phyloP scores from a whole-genome alignment of 805 yeast genomes.

The Brettanomyces custersianus region DNA sequence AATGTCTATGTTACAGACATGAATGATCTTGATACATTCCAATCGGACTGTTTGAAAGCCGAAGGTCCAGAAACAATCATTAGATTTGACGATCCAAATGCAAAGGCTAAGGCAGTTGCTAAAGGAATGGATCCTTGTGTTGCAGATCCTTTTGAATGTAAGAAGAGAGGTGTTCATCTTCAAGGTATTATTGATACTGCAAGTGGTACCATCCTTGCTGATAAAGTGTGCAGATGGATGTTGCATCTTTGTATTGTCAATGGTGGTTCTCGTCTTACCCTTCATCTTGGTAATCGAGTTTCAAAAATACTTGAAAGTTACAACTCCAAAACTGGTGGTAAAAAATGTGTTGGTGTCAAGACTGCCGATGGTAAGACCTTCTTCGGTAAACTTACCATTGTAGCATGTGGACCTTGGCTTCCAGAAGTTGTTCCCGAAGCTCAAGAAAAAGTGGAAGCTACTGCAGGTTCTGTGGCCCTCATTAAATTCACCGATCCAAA shows the following conservation, averaged over 20 bases:
- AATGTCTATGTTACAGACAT: conserved; percentile 17
- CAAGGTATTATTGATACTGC: conserved; percentile 22
- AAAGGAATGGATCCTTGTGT: conserved; percentile 12
- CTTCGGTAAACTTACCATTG: conserved; percentile 13
- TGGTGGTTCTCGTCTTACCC: conserved; percentile 16
- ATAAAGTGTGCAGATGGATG: conserved; percentile 25
- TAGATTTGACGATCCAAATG: conserved; percentile 14
- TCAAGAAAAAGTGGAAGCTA: conserved; percentile 19
- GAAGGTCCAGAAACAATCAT: conserved; percentile 13
- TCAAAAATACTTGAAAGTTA: conserved; percentile 8
- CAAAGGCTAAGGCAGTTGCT: conserved; percentile 8
- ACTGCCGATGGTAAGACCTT: conserved; percentile 18
- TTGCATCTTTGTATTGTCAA: conserved; percentile 13
- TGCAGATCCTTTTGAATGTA: conserved; percentile 15
- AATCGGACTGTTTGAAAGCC: conserved; percentile 11
- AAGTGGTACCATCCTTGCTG: conserved; percentile 25
- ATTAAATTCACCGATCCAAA: conserved; percentile 15
- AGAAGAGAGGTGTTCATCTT: conserved; percentile 8
- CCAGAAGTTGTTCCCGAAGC: conserved; percentile 22
- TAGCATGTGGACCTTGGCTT: conserved; percentile 24
- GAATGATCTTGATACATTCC: conserved; percentile 15
- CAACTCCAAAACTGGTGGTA: conserved; percentile 5
- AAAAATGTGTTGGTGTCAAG: conserved; percentile 15
- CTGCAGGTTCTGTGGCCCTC: conserved; percentile 24
- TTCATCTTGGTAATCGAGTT: conserved; percentile 17